These are phyloP conservation scores for Paraphoma chrysanthemicola DNA, from an alignment of 2,329 filamentous ascomycete genomes.

Conservation along the genomic window DNA sequence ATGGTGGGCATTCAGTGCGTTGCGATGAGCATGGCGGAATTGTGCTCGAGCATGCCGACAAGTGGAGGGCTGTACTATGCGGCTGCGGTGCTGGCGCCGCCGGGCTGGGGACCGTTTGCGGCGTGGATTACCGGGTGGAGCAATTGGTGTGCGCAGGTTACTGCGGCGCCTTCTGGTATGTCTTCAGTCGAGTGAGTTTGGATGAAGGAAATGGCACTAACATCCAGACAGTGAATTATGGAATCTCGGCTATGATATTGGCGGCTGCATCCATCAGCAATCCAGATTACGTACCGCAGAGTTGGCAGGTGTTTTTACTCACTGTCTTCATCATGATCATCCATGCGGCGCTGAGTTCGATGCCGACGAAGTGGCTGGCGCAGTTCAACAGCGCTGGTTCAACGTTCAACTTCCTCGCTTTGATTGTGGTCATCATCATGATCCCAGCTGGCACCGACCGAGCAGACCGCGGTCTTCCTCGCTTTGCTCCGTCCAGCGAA, in stretches of 20 bases:
- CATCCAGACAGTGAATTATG: slow-evolving; percentile 64
- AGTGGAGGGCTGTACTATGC: slow-evolving; percentile 77
- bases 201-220: slow-evolving; percentile 8
- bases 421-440: slow-evolving; percentile 71
- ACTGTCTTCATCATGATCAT: slow-evolving; percentile 72
- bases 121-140: slow-evolving; percentile 75
- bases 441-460: slow-evolving; percentile 67
- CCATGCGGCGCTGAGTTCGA: slow-evolving; percentile 71
- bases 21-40: slow-evolving; percentile 70
- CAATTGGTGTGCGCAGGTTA: slow-evolving; percentile 73
- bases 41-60: slow-evolving; percentile 77
- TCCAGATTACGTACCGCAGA: slow-evolving; percentile 68
- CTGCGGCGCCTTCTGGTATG: slow-evolving; percentile 64
- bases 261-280: slow-evolving; percentile 73
- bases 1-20: slow-evolving; percentile 76
- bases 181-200: slow-evolving; percentile 4
- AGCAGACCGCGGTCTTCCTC: slow-evolving; percentile 59
- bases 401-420: slow-evolving; percentile 72
- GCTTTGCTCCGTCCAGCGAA: slow-evolving; percentile 63
- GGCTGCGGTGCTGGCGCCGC: slow-evolving; percentile 72
- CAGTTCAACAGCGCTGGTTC: slow-evolving; percentile 74
- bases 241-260: slow-evolving; percentile 72
- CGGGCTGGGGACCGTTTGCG: slow-evolving; percentile 70
- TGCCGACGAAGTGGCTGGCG: slow-evolving; percentile 75
- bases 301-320: slow-evolving; percentile 73